Percentiles rank a stretch among this genome's conserved stretches.
Conservation (phyloP, 257 asterid genomes). For the Nicotiana sylvestris region DNA sequence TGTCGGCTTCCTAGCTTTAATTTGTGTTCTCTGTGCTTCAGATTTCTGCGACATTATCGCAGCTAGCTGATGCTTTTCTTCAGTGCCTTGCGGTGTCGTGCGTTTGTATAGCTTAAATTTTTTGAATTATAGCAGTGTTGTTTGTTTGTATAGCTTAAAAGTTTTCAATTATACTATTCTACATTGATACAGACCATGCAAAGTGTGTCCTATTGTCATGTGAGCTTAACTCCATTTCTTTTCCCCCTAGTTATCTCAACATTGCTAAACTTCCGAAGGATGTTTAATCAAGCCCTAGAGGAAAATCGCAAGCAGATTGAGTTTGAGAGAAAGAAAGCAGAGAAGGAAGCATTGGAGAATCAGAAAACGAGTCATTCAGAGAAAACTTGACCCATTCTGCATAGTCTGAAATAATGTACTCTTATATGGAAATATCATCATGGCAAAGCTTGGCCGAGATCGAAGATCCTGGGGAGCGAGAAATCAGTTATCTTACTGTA, state of each 20-base stretch:
- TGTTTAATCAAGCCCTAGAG: constrained; percentile 77
- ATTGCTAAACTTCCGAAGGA: constrained; percentile 68
- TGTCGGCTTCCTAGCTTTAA: background rate
- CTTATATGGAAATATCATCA: background rate
- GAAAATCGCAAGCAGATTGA: constrained; percentile 89
- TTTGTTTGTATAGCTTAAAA: background rate
- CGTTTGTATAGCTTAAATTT: background rate
- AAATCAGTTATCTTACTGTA: background rate
- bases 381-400: constrained; percentile 29
- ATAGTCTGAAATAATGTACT: background rate
- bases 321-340: constrained; percentile 79
- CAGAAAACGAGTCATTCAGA: constrained; percentile 36
- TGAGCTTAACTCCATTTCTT: background rate
- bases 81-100: too few relatives aligned
- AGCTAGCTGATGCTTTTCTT: too few relatives aligned
- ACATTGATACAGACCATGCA: background rate
- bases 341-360: constrained; percentile 68
- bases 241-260: constrained; percentile 60
- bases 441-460: background rate
- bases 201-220: background rate
- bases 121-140: background rate
- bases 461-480: background rate
- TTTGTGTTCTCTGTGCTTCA: background rate
- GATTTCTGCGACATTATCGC: too few relatives aligned
- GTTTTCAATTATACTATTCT: background rate